Base-by-base conservation (phyloP, 345 rosid species). In the Dipteronia dyeriana region DNA sequence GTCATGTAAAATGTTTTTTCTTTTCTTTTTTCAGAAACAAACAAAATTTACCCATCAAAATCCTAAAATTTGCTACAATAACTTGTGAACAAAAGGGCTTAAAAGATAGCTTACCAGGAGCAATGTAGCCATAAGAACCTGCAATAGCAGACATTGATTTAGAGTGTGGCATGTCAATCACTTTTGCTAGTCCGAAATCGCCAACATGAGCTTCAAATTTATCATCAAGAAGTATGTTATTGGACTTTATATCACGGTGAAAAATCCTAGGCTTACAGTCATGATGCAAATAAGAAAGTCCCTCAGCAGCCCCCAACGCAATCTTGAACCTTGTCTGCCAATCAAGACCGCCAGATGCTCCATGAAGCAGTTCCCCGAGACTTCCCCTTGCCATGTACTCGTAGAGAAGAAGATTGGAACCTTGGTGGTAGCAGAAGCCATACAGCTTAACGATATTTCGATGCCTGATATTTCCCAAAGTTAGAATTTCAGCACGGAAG, bases 101-200 rank as follows among this genome's bases (percentile, higher is more conserved):
- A 43, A 64, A 45, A 68, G 70, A 74, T 14, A 54, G 69, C 81
- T 85, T 84, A 87, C 88, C 94, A 60, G 98, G 98, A 26, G 98
- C 98, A 79, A 95, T 95, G 84, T 95, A 95, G 84, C 98, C 98
- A 72, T 95, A 95, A 72, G 98, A 93, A 74, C 98, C 98, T 7
- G 97, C 98, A 77, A 95, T 91, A 11, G 97, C 94, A 1, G 98
- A 93, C 98, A 95, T 91, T 25, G 98, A 91, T 79, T 93, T 95
- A 2, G 94, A 90, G 11, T 93, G 87, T 9, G 97, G 96, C 98
- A 93, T 82, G 85, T 93, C 98, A 38, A 93, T 86, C 29, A 95
- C 93, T 79, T 95, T 95, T 7, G 98, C 98, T 64, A 95, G 72
- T 56, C 98, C 98, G 17, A 95, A 93, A 77, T 95, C 98, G 5